These are phyloP conservation scores for Coniosporium tulheliwenetii DNA, from an alignment of 2,329 filamentous ascomycete genomes.

Conservation along the genomic window DNA sequence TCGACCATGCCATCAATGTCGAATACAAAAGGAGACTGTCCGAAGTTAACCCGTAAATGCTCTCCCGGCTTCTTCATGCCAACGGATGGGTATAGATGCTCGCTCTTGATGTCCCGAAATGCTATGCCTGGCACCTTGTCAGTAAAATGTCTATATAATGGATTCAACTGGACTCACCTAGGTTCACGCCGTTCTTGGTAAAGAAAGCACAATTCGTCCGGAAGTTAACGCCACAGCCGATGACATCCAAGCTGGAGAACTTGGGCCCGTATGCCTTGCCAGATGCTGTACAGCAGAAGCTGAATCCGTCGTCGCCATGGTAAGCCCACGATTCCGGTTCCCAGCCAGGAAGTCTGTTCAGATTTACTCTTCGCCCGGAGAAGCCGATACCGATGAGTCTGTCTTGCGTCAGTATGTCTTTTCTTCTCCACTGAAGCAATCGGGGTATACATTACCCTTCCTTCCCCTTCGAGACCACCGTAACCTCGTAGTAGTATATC, in stretches of 20 bases:
- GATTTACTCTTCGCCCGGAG: conserved; percentile 39
- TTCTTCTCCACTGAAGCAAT: too few species aligned
- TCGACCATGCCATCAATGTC: conserved; percentile 79
- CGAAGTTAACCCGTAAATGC: conserved; percentile 45
- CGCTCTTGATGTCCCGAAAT: conserved; percentile 48
- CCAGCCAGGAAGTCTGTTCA: conserved; percentile 49
- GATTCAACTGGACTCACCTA: conserved; percentile 27
- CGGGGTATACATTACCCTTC: conserved; percentile 38
- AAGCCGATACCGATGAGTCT: conserved; percentile 43
- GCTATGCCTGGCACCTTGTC: conserved; percentile 41
- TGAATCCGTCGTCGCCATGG: conserved; percentile 49
- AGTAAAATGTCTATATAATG: not conserved
- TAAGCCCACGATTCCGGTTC: conserved; percentile 51
- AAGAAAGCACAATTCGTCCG: conserved; percentile 46
- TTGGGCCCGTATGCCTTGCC: conserved; percentile 44
- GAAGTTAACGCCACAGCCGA: conserved; percentile 52
- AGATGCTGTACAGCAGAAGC: conserved; percentile 42
- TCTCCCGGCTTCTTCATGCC: conserved; percentile 51
- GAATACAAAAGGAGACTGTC: conserved; percentile 64
- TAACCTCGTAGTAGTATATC: conserved; percentile 83
- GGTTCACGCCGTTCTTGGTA: conserved; percentile 45
- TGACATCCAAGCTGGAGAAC: conserved; percentile 41
- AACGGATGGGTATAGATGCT: conserved; percentile 50
- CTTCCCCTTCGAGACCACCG: conserved; percentile 49
- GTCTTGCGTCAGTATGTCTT: conserved; percentile 14